Conservation (phyloP, 192 early-diverging fungal genomes). For the Phycomyces nitens region DNA sequence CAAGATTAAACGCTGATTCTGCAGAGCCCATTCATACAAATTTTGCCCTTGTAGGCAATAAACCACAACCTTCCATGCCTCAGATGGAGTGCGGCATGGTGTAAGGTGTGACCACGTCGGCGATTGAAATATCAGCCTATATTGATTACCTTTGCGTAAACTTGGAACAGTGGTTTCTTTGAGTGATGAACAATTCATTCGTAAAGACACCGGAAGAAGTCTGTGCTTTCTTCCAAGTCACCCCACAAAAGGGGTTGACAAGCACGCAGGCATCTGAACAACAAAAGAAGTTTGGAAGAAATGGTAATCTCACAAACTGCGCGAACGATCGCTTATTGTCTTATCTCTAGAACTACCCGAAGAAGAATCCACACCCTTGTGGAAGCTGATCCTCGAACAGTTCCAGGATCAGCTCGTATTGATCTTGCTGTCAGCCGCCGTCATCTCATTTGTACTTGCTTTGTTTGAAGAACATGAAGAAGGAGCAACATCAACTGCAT, state of each 20-base stretch:
- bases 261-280: conserved; percentile 57
- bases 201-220: conserved; percentile 19
- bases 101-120: background rate
- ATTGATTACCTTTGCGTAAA: background rate
- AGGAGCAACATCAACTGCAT: conserved; percentile 71
- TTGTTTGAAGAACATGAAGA: conserved; percentile 69
- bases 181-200: conserved; percentile 17
- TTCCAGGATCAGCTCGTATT: conserved; percentile 98
- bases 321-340: no score
- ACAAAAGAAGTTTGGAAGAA: conserved; percentile 68
- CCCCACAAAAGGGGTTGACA: conserved; percentile 62
- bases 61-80: no score
- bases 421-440: conserved; percentile 88
- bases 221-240: conserved; percentile 64
- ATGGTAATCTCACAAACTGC: conserved; percentile 49
- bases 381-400: conserved; percentile 92
- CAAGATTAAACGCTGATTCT: no score
- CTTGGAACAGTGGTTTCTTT: background rate
- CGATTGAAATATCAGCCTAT: background rate
- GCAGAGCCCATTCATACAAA: no score
- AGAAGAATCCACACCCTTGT: conserved; percentile 86
- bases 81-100: no score
- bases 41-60: no score
- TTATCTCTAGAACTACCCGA: conserved; percentile 74
- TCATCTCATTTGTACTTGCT: conserved; percentile 90